phyloP scores from a whole-genome alignment of 345 rosid genomes.

The Eucalyptus erythrocorys region DNA sequence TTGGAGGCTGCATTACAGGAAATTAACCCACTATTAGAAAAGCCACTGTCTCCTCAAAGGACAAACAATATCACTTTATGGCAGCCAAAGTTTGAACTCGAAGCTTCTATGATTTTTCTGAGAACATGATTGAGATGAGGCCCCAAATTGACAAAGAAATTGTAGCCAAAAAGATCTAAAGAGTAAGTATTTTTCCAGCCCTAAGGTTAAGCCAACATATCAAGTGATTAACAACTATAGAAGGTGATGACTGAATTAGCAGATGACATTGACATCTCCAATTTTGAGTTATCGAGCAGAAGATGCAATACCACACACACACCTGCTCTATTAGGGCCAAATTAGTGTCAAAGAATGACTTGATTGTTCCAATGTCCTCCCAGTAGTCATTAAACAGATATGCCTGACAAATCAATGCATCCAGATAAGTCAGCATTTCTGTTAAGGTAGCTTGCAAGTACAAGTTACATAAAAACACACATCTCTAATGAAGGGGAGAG shows the following conservation, averaged over 20 bases:
- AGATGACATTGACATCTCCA: not conserved
- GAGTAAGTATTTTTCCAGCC: not conserved
- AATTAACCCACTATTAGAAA: no score
- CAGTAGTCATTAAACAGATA: conserved; percentile 77
- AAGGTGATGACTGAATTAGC: not conserved
- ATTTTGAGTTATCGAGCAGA: not conserved
- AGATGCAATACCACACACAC: not conserved
- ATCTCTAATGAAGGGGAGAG: no score
- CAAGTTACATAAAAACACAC: no score
- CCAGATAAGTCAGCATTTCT: not conserved
- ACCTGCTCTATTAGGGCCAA: conserved; percentile 84
- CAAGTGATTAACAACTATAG: not conserved
- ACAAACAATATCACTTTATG: no score
- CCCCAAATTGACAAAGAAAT: not conserved
- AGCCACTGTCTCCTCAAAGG: no score
- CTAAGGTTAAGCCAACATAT: not conserved
- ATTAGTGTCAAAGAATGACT: conserved; percentile 81
- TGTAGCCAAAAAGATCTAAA: not conserved
- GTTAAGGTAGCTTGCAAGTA: not conserved
- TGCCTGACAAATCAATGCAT: conserved; percentile 26
- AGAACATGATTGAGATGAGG: not conserved
- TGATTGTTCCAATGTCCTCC: conserved; percentile 94
- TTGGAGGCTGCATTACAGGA: no score
- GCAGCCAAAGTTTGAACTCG: no score
- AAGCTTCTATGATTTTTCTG: not conserved